phyloP scores from a whole-genome alignment of 441 rosid species.

The Lagerstroemia fauriei region DNA sequence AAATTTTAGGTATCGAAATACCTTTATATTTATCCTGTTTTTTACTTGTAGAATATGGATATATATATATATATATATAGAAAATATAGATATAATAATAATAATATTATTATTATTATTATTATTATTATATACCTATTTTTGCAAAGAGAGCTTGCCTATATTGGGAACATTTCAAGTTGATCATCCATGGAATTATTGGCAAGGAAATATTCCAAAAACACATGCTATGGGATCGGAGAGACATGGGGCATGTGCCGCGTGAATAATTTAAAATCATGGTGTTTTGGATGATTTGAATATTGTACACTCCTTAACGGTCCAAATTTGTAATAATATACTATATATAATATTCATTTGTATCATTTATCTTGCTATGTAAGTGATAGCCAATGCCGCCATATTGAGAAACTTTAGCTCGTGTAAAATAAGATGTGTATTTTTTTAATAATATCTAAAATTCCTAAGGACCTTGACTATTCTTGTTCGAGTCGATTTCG shows the following conservation, averaged over 20 bases:
- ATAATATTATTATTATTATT: too few relatives aligned
- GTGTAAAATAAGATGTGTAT: neutral
- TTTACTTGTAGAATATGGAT: too few relatives aligned
- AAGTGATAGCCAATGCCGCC: neutral
- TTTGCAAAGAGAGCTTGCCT: neutral
- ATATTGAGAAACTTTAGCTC: neutral
- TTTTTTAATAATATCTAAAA: too few relatives aligned
- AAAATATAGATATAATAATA: too few relatives aligned
- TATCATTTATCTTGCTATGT: too few relatives aligned
- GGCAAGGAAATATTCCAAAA: slow-evolving; percentile 2
- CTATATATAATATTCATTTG: too few relatives aligned
- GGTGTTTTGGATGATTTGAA: neutral
- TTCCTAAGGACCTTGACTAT: too few relatives aligned
- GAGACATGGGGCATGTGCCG: slow-evolving; percentile 3
- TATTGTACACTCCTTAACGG: neutral
- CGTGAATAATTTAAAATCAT: neutral
- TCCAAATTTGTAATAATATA: neutral
- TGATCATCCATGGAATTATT: neutral
- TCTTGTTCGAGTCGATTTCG: too few relatives aligned
- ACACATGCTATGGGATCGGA: neutral
- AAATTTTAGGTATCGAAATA: too few relatives aligned
- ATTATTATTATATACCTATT: too few relatives aligned
- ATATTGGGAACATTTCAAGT: neutral
- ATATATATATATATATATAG: too few relatives aligned
- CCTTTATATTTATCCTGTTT: too few relatives aligned